A percentile compares a stretch with the other conserved stretches of the same genome.
Conservation (phyloP, 805 yeast species). For the Kregervanrija pseudodelftensis region DNA sequence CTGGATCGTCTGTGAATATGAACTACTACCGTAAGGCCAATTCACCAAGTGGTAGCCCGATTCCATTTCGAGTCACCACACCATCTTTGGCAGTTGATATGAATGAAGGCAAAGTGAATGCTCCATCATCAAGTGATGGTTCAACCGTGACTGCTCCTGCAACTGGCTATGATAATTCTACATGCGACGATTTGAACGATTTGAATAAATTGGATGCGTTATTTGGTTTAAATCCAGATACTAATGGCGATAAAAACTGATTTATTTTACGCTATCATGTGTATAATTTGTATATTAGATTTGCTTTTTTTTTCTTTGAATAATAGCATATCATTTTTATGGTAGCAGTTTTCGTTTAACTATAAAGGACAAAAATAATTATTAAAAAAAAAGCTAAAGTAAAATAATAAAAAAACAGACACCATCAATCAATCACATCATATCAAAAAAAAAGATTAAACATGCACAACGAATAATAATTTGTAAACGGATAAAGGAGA, state of each 20-base stretch:
- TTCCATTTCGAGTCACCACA: too few relatives aligned
- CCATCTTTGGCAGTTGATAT: too few relatives aligned
- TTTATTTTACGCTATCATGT: neutral
- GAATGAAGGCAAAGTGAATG: too few relatives aligned
- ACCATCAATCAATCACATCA: neutral
- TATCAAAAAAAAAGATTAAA: too few relatives aligned
- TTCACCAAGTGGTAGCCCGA: too few relatives aligned
- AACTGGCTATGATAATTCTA: neutral
- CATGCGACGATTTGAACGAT: constrained; percentile 4
- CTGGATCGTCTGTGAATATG: constrained; percentile 6
- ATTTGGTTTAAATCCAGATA: constrained; percentile 3
- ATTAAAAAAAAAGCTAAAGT: neutral
- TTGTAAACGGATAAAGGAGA: constrained; percentile 6
- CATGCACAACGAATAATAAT: neutral
- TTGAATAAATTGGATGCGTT: constrained; percentile 7
- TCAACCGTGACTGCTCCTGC: too few relatives aligned
- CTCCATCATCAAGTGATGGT: too few relatives aligned
- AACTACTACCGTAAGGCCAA: too few relatives aligned
- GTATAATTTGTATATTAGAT: neutral
- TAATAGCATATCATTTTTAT: too few relatives aligned
- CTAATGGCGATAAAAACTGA: neutral
- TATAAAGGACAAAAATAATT: neutral
- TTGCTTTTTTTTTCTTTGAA: neutral
- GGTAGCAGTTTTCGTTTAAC: neutral
- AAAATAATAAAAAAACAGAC: neutral